Conservation (phyloP, 768 basidiomycete genomes). For the Holtermanniella nyarrowii region DNA sequence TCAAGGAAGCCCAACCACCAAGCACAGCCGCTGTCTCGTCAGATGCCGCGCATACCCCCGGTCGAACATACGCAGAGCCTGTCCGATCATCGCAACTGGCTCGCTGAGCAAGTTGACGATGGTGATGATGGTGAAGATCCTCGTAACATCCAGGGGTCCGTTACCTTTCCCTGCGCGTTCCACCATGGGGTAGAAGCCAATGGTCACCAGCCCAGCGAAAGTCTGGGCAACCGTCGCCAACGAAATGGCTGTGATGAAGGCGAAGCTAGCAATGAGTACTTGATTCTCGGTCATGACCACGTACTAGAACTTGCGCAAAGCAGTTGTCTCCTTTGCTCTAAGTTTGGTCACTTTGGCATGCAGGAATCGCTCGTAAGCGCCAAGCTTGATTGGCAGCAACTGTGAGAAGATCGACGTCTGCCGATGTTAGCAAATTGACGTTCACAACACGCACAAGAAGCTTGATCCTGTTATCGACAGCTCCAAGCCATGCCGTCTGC, state of each 20-base stretch:
- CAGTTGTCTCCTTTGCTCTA: not conserved
- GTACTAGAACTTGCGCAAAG: conserved; percentile 1
- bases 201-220: not conserved
- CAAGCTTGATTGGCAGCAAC: conserved; percentile 5
- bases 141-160: not conserved
- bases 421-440: not conserved
- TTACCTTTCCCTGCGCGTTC: not conserved
- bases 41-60: not conserved
- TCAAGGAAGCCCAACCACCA: not conserved
- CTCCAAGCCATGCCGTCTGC: conserved; percentile 4
- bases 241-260: not conserved
- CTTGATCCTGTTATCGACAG: conserved; percentile 6
- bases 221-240: not conserved
- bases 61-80: not conserved
- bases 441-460: not conserved
- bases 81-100: not conserved
- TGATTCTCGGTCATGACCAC: no score
- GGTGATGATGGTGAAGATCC: not conserved
- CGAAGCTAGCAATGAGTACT: not conserved
- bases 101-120: not conserved
- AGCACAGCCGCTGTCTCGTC: not conserved
- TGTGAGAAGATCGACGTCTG: conserved; percentile 5
- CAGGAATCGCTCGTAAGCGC: not conserved
- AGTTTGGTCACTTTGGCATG: not conserved
- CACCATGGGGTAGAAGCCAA: not conserved